Percentiles rank a stretch among this genome's conserved stretches.
These are phyloP conservation scores for Austroboletus novae-zelandiae DNA, from an alignment of 1,284 basidiomycete species.

Conservation along the genomic window DNA sequence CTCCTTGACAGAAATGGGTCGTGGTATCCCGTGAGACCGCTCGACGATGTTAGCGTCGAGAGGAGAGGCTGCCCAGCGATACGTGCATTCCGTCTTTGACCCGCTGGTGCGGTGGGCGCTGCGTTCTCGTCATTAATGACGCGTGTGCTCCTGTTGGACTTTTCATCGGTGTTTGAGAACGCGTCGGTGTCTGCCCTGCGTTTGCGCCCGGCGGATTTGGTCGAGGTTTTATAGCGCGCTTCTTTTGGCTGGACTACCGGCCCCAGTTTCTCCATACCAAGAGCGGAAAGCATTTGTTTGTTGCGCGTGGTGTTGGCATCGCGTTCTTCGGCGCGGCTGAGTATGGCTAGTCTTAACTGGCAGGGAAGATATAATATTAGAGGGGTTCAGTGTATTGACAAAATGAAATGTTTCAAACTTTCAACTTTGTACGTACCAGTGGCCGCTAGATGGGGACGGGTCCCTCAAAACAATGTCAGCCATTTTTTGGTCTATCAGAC, in stretches of 20 bases:
- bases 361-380: no score
- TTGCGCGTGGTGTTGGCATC: slow-evolving; percentile 51
- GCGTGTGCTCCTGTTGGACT: slow-evolving; percentile 30
- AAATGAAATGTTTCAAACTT: no score
- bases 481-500: no score
- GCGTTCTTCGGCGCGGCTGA: slow-evolving; percentile 47
- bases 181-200: no score
- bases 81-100: slow-evolving; percentile 61
- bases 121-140: slow-evolving; percentile 27
- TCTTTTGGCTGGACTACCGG: no score
- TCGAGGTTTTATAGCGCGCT: slow-evolving; percentile 22
- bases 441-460: no score
- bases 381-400: no score
- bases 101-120: slow-evolving; percentile 16
- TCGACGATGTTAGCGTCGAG: no score
- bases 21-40: slow-evolving; percentile 48
- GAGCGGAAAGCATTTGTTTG: slow-evolving; percentile 38
- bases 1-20: slow-evolving; percentile 37
- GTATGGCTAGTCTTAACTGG: slow-evolving; percentile 7
- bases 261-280: slow-evolving; percentile 43
- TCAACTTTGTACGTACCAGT: no score
- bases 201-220: slow-evolving; percentile 14
- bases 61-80: no score
- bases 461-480: no score
- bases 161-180: slow-evolving; percentile 10